These are phyloP conservation scores for Euptelea pleiosperma DNA, from an alignment of 164 flowering plant species.

Conservation along the genomic window DNA sequence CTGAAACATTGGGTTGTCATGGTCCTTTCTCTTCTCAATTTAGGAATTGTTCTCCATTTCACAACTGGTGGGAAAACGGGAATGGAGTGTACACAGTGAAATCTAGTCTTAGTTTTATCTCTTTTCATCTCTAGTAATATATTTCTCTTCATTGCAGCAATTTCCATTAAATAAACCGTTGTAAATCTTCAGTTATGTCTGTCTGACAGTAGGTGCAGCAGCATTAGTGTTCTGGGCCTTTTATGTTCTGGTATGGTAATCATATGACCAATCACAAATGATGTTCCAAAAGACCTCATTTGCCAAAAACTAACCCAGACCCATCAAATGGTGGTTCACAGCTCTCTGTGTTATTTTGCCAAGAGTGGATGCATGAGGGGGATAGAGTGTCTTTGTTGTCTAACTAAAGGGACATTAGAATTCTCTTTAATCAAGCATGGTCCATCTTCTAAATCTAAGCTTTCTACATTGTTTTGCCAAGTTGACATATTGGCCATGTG, in stretches of 20 bases:
- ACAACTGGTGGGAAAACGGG: slow-evolving; percentile 49
- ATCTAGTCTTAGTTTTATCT: neutral
- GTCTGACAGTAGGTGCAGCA: slow-evolving; percentile 87
- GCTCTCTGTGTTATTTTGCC: too few relatives aligned
- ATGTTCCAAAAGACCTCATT: too few relatives aligned
- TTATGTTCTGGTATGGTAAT: slow-evolving; percentile 62
- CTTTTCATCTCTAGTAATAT: neutral
- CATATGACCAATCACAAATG: too few relatives aligned
- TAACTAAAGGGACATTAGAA: too few relatives aligned
- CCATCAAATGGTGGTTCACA: too few relatives aligned
- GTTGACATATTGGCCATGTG: slow-evolving; percentile 59
- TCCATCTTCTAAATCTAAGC: neutral
- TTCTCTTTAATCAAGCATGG: neutral
- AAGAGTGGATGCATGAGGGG: too few relatives aligned
- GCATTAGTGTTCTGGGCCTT: slow-evolving; percentile 67
- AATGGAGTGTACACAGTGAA: neutral
- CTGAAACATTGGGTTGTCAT: slow-evolving; percentile 65
- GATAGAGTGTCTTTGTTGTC: too few relatives aligned
- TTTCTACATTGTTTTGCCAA: slow-evolving; percentile 28
- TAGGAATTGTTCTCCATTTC: slow-evolving; percentile 71
- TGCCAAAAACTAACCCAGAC: too few relatives aligned
- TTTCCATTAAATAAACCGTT: slow-evolving; percentile 86
- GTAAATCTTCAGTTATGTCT: slow-evolving; percentile 81
- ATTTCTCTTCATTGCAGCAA: slow-evolving; percentile 45
- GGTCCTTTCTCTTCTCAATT: slow-evolving; percentile 51